Evolutionary conservation across 2,329 filamentous ascomycete genomes (phyloP), one percentile per base, ranked within the genome.

Genomic region (Mycosphaerelloides madeirae): DNA sequence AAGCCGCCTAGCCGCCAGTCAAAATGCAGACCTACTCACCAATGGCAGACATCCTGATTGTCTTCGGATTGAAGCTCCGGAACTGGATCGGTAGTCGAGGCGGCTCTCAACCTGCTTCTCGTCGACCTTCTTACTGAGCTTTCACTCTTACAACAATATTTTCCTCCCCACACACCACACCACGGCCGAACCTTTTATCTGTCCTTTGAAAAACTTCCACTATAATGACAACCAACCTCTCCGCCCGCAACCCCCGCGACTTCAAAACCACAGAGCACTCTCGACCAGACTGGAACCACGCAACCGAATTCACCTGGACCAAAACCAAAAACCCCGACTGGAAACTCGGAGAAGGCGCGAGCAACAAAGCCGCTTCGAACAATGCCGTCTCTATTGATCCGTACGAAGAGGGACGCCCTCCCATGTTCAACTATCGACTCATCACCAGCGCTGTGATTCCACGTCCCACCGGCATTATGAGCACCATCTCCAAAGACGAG

Each of bases 341-440:
- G 85, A 70, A 70, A 18, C 73, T 76, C 46, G 84, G 84, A 44
- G 61, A 69, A 32, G 84, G 84, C 49, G 73, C 79, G 48, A 87
- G 85, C 68, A 60, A 68, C 48, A 60, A 65, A 15, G 70, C 71
- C 3, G 66, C 66, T 32, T 64, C 67, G 41, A 77, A 78, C 46
- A 63, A 68, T 2, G 86, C 94, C 67, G 67, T 90, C 15, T 47
- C 81, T 60, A 93, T 95, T 57, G 83, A 94, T 65, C 89, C 89
- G 0, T 80, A 87, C 63, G 83, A 75, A 41, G 69, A 79, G 22
- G 84, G 81, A 15, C 78, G 89, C 1, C 74, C 80, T 0, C 67
- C 78, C 0, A 68, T 72, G 2, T 79, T 77, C 67, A 95, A 95
- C 74, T 95, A 96, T 76, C 94, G 93, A 68, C 78, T 95, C 14